Percentiles rank a stretch among this genome's conserved stretches.
phyloP scores from a whole-genome alignment of 345 rosid genomes.

The Kernera saxatilis region DNA sequence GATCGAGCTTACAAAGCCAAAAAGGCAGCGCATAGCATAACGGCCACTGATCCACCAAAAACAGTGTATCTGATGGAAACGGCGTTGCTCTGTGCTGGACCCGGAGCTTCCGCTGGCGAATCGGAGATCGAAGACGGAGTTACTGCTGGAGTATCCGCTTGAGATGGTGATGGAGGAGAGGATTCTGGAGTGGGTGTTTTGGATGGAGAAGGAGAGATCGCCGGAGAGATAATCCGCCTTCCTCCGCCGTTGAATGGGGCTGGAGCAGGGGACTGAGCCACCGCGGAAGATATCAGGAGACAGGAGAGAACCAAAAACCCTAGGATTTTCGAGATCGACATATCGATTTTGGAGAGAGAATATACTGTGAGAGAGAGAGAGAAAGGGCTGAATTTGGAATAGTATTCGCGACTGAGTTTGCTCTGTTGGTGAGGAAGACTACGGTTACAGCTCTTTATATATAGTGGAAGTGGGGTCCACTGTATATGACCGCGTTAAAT shows the following conservation, averaged over 20 bases:
- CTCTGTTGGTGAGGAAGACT: not conserved
- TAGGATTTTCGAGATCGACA: not conserved
- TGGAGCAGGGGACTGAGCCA: constrained; percentile 23
- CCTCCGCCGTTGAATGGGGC: constrained; percentile 12
- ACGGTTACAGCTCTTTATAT: not conserved
- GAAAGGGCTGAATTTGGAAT: not conserved
- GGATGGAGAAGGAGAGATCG: constrained; percentile 1
- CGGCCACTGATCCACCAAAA: constrained; percentile 12
- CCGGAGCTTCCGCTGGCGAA: constrained; percentile 22
- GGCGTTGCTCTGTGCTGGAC: constrained; percentile 4
- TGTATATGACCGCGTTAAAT: not conserved
- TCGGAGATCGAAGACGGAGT: constrained; percentile 10
- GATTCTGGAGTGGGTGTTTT: constrained; percentile 3
- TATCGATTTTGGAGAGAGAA: not conserved
- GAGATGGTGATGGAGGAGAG: not conserved
- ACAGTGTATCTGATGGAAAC: not conserved
- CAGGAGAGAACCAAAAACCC: not conserved
- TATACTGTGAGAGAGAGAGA: not conserved
- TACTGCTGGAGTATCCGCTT: not conserved
- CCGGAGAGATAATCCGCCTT: constrained; percentile 6
- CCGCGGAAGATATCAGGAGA: constrained; percentile 1
- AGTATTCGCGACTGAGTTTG: not conserved
- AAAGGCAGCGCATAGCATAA: constrained; percentile 13
- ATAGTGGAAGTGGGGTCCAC: not conserved
- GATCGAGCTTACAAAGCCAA: constrained; percentile 2